Evolutionary conservation across 106 monocot genomes (phyloP).

Genomic region (Dendrobium officinale): DNA sequence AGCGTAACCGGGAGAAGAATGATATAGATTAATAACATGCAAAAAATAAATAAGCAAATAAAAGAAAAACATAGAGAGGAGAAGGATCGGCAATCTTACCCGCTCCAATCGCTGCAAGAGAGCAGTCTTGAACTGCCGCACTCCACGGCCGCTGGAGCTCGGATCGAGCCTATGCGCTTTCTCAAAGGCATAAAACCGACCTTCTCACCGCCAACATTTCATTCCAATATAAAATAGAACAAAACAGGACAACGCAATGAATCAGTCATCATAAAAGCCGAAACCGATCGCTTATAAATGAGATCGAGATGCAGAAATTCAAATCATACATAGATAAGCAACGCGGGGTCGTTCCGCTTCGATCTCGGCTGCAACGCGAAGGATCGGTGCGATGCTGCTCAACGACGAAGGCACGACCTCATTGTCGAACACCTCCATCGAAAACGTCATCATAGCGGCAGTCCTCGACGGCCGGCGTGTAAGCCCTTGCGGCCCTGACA

Average conservation of each 20-base stretch:
- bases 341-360: conserved; percentile 86
- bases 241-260: not conserved
- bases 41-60: too few species aligned
- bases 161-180: conserved; percentile 74
- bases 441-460: conserved; percentile 72
- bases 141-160: conserved; percentile 71
- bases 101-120: conserved; percentile 63
- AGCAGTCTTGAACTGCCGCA: conserved; percentile 69
- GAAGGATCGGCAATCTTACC: conserved; percentile 16
- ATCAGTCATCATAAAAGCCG: not conserved
- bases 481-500: conserved; percentile 54
- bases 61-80: not conserved
- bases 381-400: conserved; percentile 68
- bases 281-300: not conserved
- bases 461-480: conserved; percentile 73
- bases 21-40: not conserved
- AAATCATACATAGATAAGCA: conserved; percentile 75
- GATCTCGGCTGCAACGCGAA: conserved; percentile 92
- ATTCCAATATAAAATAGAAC: not conserved
- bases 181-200: conserved; percentile 83
- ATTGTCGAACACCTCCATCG: conserved; percentile 98
- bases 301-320: not conserved
- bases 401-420: conserved; percentile 90
- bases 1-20: conserved; percentile 1
- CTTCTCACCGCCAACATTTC: conserved; percentile 14